A percentile compares a stretch with the other conserved stretches of the same genome.
These are phyloP conservation scores for Auricularia heimuer DNA, from an alignment of 768 basidiomycete species.

Conservation along the genomic window DNA sequence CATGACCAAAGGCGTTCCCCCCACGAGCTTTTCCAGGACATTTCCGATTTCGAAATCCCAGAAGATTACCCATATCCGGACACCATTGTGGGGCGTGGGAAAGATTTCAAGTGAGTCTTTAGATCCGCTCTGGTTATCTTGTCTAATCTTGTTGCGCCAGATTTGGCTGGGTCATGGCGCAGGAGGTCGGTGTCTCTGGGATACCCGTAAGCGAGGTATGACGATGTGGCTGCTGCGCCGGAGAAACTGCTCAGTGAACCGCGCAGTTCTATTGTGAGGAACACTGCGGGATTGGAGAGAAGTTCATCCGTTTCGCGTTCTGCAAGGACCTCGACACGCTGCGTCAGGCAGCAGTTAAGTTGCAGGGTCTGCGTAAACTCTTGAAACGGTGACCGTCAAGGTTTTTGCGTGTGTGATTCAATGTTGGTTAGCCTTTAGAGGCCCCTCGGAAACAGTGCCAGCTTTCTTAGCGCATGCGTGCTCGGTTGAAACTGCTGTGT, in stretches of 20 bases:
- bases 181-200: slow-evolving; percentile 81
- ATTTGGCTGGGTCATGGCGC: slow-evolving; percentile 78
- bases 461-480: no score
- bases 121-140: neutral
- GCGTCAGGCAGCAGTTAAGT: slow-evolving; percentile 67
- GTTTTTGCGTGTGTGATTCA: no score
- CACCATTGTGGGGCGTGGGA: slow-evolving; percentile 65
- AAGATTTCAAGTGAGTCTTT: slow-evolving; percentile 66
- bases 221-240: slow-evolving; percentile 1
- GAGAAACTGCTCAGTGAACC: slow-evolving; percentile 8
- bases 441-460: no score
- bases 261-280: slow-evolving; percentile 84
- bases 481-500: no score
- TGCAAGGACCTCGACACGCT: slow-evolving; percentile 92
- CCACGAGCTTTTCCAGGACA: slow-evolving; percentile 41
- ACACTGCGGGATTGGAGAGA: slow-evolving; percentile 78
- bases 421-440: no score
- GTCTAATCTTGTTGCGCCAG: neutral
- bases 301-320: slow-evolving; percentile 82
- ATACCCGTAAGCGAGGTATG: slow-evolving; percentile 92
- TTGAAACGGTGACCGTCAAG: slow-evolving; percentile 17
- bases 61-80: slow-evolving; percentile 76
- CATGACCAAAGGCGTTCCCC: neutral
- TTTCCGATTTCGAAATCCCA: slow-evolving; percentile 68
- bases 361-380: slow-evolving; percentile 65